Evolutionary conservation across 2,329 filamentous ascomycete genomes (phyloP).

Genomic region (Nannizzia gypsea): DNA sequence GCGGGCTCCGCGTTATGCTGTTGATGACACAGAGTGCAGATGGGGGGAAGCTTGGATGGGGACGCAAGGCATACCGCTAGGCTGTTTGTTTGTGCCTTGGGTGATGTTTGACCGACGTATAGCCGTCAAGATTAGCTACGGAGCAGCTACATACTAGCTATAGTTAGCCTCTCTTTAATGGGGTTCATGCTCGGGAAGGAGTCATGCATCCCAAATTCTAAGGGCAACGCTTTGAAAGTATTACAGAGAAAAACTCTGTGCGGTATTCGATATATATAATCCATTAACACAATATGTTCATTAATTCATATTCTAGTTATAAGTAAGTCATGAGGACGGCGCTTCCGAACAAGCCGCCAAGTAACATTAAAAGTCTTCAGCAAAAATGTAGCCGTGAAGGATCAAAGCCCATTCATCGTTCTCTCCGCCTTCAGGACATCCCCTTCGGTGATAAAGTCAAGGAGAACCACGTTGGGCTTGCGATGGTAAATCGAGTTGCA

Average conservation of each 20-base stretch:
- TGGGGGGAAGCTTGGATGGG: background rate
- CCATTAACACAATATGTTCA: background rate
- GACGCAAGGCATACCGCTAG: background rate
- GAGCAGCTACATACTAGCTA: background rate
- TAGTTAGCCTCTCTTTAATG: background rate
- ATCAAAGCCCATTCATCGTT: constrained; percentile 28
- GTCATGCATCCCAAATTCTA: no score
- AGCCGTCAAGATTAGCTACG: background rate
- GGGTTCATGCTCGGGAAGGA: background rate
- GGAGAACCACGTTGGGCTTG: constrained; percentile 33
- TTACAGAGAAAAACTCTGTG: no score
- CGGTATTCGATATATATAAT: background rate
- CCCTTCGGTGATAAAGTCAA: constrained; percentile 37
- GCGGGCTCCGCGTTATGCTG: background rate
- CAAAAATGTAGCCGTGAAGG: background rate
- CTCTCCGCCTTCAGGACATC: constrained; percentile 33
- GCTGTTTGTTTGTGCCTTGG: background rate
- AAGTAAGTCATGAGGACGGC: background rate
- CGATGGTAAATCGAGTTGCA: constrained; percentile 31
- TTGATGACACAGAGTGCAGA: background rate
- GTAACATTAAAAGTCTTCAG: background rate
- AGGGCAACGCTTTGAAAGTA: no score
- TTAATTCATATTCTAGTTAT: background rate
- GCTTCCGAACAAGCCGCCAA: background rate
- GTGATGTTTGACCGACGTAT: background rate